Evolutionary conservation across 352 stramenopile species (phyloP).

Genomic region (Phytophthora pini): DNA sequence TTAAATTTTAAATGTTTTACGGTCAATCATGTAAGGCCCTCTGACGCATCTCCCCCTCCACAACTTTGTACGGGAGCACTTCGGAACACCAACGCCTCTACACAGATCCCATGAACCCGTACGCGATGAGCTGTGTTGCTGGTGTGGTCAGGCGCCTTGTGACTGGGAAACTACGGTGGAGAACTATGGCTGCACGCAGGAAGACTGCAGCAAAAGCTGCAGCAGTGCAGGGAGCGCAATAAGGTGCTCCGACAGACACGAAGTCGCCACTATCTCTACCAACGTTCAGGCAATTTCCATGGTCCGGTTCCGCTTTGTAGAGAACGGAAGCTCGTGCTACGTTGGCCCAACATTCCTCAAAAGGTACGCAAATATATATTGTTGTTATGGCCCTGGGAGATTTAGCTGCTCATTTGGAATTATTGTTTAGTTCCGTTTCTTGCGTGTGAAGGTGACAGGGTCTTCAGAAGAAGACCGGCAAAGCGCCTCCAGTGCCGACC

Average conservation of each 20-base stretch:
- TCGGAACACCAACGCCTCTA: background rate
- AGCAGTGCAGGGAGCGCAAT: background rate
- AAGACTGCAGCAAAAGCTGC: background rate
- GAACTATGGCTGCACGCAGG: conserved; percentile 1
- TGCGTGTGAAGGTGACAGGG: conserved; percentile 5
- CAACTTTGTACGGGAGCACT: background rate
- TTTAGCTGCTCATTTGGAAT: conserved; percentile 8
- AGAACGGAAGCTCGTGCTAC: background rate
- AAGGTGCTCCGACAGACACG: background rate
- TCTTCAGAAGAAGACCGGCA: conserved; percentile 4
- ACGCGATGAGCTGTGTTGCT: background rate
- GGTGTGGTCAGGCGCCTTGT: background rate
- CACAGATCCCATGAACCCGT: background rate
- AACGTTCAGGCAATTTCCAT: background rate
- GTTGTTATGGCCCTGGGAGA: conserved; percentile 1
- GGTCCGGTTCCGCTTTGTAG: background rate
- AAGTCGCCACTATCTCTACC: background rate
- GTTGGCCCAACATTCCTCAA: background rate
- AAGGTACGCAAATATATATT: conserved; percentile 10
- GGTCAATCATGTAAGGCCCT: background rate
- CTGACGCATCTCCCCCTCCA: background rate
- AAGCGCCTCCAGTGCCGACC: conserved; percentile 1
- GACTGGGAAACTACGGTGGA: background rate
- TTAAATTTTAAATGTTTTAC: background rate
- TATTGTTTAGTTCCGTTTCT: conserved; percentile 4